Evolutionary conservation across 257 asterid species (phyloP), one percentile per base, ranked within the genome.

Genomic region (Capsicum rhomboideum): DNA sequence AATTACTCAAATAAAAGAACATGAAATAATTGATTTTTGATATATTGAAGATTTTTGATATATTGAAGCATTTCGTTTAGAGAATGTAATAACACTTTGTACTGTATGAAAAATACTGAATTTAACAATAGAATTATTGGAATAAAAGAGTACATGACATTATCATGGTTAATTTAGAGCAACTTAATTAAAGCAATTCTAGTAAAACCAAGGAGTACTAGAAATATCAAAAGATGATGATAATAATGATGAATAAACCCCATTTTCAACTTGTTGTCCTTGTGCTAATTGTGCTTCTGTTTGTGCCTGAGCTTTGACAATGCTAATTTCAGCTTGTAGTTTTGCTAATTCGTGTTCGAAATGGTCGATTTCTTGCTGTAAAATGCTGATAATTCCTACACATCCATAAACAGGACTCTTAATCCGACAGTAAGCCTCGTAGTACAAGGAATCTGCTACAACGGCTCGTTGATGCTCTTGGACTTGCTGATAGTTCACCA

Each of bases 341-440:
- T 84, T 85, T 0, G 86, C 85, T 72, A 87, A 81, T 9, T 86
- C 84, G 1, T 59, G 10, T n/a, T 84, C 85, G 10, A 69, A 56
- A 79, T 21, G 46, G 29, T 80, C 26, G 8, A 86, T 86, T 66
- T 88, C 83, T 64, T 89, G 83, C 17, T 86, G 86, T 59, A 89
- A 58, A 17, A 53, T 8, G 6, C 82, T 86, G 34, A 89, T 82
- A 59, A 83, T 78, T 82, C 87, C 92, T 6, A 84, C 86, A 63
- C 83, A 74, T 3, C 91, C 91, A 67, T 90, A 82, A 37, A 88
- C 64, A 0, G 87, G 88, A 77, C 79, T 86, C 50, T 82, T 83
- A 6, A 82, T 59, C 53, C 91, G 84, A 78, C 86, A 88, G 18
- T 86, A 80, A 34, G 91, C 91, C 44, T 88, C 87, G n/a, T 85